Base-by-base conservation (phyloP, 2,329 filamentous ascomycete genomes). In the Aspergillus thermomutatus region DNA sequence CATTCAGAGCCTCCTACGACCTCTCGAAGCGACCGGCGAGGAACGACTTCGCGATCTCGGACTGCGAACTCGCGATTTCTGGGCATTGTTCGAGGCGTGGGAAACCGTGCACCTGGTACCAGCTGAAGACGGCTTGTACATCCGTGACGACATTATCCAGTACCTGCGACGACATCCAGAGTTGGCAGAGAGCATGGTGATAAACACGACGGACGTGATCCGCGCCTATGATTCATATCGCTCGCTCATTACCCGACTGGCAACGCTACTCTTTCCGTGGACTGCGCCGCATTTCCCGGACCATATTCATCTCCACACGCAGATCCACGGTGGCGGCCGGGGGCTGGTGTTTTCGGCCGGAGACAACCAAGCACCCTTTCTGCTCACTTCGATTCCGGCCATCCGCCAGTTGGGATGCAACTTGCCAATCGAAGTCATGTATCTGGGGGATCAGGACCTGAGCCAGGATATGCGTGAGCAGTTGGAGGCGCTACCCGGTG, bases 311-410 rank as follows among this genome's bases (percentile, higher is more conserved):
- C 64, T 79, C 2, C 77, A 77, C 55, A 65, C 74, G 2, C 72
- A 76, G 50, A 70, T 77, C 58, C 73, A 76, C 60, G 70, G 71
- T 46, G 76, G 72, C 4, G 76, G 76, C 0, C 67, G 72, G 8
- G 77, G 77, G 7, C 74, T 79, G 23, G 78, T 79, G 2, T 73
- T 80, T 19, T 77, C 77, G 0, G 77, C 75, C 14, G 77, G 77
- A 4, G 74, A 79, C 54, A 67, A 71, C 14, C 78, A 80, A 57
- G 75, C 76, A 3, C 67, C 69, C 1, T 79, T 73, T 59, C 67
- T 80, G 4, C 59, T 79, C 17, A 78, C 77, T 3, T 75, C 74
- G 2, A 79, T 80, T 53, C 72, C 55, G 0, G 26, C 57, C 1
- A 49, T 64, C 25, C 57, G 62, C n/a, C 17, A 52, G 10, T 49